phyloP scores from a whole-genome alignment of 2,329 filamentous ascomycete species.

The Penicillium sp. region DNA sequence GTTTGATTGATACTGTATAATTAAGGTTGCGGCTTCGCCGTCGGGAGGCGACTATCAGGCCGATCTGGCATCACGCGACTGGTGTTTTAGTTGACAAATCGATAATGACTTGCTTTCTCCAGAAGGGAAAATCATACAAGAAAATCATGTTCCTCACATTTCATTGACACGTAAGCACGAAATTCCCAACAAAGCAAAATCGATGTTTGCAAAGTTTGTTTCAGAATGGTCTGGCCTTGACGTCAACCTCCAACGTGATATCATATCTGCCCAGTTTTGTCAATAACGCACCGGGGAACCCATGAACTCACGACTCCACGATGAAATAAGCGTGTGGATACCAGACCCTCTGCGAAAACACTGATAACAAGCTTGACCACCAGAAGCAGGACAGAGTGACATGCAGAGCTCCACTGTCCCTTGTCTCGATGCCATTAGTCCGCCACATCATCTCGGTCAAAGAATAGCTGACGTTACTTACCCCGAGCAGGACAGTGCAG shows the following conservation, averaged over 20 bases:
- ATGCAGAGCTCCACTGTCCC: conserved; percentile 12
- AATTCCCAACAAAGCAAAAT: background rate
- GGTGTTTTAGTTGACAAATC: background rate
- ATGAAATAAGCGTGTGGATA: conserved; percentile 15
- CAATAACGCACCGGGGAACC: background rate
- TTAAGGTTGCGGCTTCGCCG: background rate
- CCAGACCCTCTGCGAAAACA: background rate
- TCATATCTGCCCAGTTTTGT: conserved; percentile 10
- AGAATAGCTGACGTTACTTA: conserved; percentile 14
- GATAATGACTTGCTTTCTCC: too few relatives aligned
- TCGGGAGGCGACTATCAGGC: background rate
- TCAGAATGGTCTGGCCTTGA: conserved; percentile 2
- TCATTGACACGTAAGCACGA: background rate
- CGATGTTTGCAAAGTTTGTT: conserved; percentile 12
- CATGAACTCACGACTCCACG: conserved; percentile 12
- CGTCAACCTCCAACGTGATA: conserved; percentile 15
- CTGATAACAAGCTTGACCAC: conserved; percentile 1
- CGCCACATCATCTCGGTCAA: conserved; percentile 13
- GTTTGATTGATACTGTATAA: background rate
- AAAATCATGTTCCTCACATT: background rate
- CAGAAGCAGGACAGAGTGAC: conserved; percentile 6
- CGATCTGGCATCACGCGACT: background rate
- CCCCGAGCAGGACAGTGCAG: conserved; percentile 10
- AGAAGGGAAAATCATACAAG: too few relatives aligned
- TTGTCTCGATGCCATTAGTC: conserved; percentile 7